Conservation (phyloP, 768 basidiomycete genomes). For the Leccinum rimulosum region DNA sequence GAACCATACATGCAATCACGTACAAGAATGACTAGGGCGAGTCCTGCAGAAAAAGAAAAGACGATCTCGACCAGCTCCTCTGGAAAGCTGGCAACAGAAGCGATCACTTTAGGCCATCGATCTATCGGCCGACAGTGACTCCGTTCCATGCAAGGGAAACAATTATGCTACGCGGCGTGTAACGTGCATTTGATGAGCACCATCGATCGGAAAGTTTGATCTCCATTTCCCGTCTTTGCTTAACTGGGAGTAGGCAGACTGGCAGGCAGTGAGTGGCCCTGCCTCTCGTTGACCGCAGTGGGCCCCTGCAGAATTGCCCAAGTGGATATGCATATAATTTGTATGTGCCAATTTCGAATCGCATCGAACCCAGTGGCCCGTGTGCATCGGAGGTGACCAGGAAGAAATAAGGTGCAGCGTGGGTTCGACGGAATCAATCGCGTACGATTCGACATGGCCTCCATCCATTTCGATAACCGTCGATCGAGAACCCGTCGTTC, state of each 20-base stretch:
- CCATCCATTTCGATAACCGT: constrained; percentile 42
- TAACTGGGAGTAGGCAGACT: not conserved
- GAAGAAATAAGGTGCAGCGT: constrained; percentile 44
- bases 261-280: not conserved
- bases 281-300: constrained; percentile 6
- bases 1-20: not conserved
- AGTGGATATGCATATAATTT: constrained; percentile 18
- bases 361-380: constrained; percentile 33
- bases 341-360: constrained; percentile 1
- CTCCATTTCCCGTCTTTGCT: constrained; percentile 17
- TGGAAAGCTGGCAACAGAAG: constrained; percentile 12
- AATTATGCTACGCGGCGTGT: constrained; percentile 16
- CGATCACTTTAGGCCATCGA: constrained; percentile 11
- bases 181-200: not conserved
- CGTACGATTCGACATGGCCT: constrained; percentile 34
- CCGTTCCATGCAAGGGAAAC: constrained; percentile 21
- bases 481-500: constrained; percentile 24
- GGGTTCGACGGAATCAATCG: constrained; percentile 36
- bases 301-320: constrained; percentile 20
- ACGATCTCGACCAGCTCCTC: constrained; percentile 15
- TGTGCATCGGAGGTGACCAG: constrained; percentile 39
- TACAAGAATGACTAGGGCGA: not conserved
- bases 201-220: constrained; percentile 17
- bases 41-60: constrained; percentile 9
- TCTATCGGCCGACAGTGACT: constrained; percentile 1